phyloP scores from a whole-genome alignment of 495 filamentous ascomycete species.

The Neurospora africana region DNA sequence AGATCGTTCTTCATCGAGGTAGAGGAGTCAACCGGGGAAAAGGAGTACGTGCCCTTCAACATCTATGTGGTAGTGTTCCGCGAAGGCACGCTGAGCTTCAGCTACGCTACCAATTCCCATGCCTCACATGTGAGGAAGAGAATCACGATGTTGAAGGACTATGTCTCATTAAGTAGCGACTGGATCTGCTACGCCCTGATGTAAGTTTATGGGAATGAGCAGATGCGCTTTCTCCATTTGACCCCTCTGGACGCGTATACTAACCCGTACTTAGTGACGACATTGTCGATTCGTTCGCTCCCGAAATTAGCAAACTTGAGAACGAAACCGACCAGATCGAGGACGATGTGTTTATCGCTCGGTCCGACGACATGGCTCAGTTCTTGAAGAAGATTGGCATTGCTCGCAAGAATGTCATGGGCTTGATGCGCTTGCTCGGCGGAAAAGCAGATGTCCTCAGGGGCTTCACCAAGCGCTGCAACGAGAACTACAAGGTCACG shows the following conservation, averaged over 20 bases:
- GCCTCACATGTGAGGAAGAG: constrained; percentile 80
- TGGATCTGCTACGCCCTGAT: constrained; percentile 99
- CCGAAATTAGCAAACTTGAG: constrained; percentile 78
- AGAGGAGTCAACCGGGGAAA: constrained; percentile 60
- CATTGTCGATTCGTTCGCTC: constrained; percentile 92
- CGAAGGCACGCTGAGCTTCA: constrained; percentile 89
- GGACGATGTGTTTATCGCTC: constrained; percentile 84
- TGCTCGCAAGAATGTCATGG: constrained; percentile 89
- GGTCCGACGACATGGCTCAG: constrained; percentile 71
- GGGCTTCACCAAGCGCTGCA: constrained; percentile 96
- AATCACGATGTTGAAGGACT: constrained; percentile 87
- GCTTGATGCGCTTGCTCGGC: constrained; percentile 79
- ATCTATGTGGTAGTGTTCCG: constrained; percentile 96
- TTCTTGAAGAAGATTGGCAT: constrained; percentile 84
- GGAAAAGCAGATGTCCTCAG: constrained; percentile 96
- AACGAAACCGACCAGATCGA: constrained; percentile 85
- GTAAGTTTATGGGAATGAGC: constrained; percentile 37
- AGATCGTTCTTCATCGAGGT: constrained; percentile 64
- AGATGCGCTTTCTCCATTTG: background rate
- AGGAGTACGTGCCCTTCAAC: constrained; percentile 84
- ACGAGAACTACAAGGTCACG: constrained; percentile 88
- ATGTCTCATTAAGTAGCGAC: constrained; percentile 82
- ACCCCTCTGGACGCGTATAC: background rate
- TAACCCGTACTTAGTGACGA: constrained; percentile 55
- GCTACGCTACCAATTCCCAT: constrained; percentile 74